phyloP scores from a whole-genome alignment of 345 rosid species.

The Arabis hirsuta region DNA sequence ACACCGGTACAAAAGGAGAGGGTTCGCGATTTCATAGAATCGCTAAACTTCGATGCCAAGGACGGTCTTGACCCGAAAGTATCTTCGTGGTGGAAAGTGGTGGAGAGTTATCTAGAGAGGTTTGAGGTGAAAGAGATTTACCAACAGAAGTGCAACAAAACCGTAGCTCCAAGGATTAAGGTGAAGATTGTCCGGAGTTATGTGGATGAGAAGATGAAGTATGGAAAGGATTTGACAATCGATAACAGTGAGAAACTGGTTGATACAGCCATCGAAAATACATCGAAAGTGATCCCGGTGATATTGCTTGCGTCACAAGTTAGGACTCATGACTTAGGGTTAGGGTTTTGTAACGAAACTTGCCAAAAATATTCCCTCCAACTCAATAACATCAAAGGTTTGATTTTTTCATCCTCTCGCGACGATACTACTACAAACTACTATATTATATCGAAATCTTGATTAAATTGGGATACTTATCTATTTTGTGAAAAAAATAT shows the following conservation, averaged over 20 bases:
- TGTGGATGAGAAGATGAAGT: constrained; percentile 42
- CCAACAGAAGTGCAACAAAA: constrained; percentile 24
- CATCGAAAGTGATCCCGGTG: constrained; percentile 45
- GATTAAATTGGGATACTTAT: not conserved
- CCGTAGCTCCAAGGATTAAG: constrained; percentile 34
- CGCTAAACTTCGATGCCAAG: constrained; percentile 39
- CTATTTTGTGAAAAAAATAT: not conserved
- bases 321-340: constrained; percentile 42
- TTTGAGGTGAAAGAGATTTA: constrained; percentile 24
- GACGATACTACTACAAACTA: no score
- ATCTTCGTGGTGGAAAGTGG: constrained; percentile 49
- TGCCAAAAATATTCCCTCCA: constrained; percentile 52
- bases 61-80: constrained; percentile 45
- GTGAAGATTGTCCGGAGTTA: constrained; percentile 50
- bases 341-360: constrained; percentile 55
- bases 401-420: not conserved
- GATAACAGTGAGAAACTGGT: constrained; percentile 43
- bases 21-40: constrained; percentile 47
- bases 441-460: no score
- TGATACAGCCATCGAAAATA: constrained; percentile 40
- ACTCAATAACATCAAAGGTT: constrained; percentile 33
- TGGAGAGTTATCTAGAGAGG: constrained; percentile 55
- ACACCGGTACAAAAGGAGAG: constrained; percentile 40
- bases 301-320: constrained; percentile 57
- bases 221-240: constrained; percentile 52